Evolutionary conservation across 2,329 filamentous ascomycete species (phyloP).

Genomic region (Lecanicillium sp.): DNA sequence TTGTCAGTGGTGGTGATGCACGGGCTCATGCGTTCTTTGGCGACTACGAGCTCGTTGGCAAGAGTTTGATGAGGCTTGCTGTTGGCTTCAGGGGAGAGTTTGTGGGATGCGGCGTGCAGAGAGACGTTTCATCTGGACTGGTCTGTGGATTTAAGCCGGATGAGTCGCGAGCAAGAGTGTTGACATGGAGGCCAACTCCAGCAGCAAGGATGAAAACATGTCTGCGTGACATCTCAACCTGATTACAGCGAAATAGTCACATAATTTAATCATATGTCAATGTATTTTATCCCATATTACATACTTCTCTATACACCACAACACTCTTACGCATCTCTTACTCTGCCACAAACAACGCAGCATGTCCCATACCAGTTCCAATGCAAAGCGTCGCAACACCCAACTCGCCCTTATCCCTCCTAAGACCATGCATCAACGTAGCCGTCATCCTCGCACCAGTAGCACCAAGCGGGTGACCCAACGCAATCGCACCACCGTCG

Average conservation of each 20-base stretch:
- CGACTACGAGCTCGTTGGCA: conserved; percentile 34
- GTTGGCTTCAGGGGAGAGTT: conserved; percentile 31
- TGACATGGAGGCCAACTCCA: conserved; percentile 16
- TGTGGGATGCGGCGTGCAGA: conserved; percentile 32
- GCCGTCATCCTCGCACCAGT: conserved; percentile 76
- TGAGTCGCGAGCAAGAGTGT: not conserved
- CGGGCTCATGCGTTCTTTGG: conserved; percentile 49
- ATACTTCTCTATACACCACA: conserved; percentile 29
- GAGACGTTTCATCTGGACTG: conserved; percentile 28
- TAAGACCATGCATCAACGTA: conserved; percentile 59
- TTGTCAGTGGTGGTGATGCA: conserved; percentile 24
- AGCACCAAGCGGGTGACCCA: conserved; percentile 85
- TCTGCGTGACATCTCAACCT: too few species aligned
- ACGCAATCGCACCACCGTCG: conserved; percentile 87
- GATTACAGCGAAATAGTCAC: too few species aligned
- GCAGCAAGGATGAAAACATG: too few species aligned
- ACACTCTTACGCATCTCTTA: conserved; percentile 36
- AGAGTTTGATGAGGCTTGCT: conserved; percentile 27
- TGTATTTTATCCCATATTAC: not conserved
- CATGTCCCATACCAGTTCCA: conserved; percentile 74
- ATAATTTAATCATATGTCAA: too few species aligned
- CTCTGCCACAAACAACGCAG: conserved; percentile 57
- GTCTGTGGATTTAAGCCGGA: conserved; percentile 23
- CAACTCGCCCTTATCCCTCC: conserved; percentile 61
- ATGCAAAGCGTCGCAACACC: conserved; percentile 91